phyloP scores from a whole-genome alignment of 176 grass and related monocot genomes.

The Triticum turgidum region DNA sequence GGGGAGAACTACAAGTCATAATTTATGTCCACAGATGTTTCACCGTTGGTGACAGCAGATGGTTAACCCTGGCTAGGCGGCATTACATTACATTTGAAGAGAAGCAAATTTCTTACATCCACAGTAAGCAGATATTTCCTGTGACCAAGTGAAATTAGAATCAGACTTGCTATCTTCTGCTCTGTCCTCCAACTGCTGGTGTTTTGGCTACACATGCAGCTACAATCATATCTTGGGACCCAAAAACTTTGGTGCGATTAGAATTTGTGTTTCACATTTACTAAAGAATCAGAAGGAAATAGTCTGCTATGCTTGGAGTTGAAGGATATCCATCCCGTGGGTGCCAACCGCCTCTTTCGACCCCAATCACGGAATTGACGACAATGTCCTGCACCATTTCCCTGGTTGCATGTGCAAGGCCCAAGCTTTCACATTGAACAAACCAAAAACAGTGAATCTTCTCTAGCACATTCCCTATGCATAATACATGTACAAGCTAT shows the following conservation, averaged over 20 bases:
- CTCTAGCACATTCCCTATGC: slow-evolving; percentile 52
- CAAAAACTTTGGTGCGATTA: slow-evolving; percentile 40
- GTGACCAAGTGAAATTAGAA: slow-evolving; percentile 35
- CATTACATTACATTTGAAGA: slow-evolving; percentile 43
- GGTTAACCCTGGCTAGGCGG: slow-evolving; percentile 30
- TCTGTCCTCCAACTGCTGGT: slow-evolving; percentile 38
- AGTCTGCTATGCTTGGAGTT: not conserved
- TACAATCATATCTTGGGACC: slow-evolving; percentile 47
- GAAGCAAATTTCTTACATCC: not conserved
- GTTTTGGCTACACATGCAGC: slow-evolving; percentile 42
- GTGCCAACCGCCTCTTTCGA: slow-evolving; percentile 27
- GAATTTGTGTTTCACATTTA: slow-evolving; percentile 57
- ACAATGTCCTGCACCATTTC: slow-evolving; percentile 25
- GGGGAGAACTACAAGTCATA: not conserved
- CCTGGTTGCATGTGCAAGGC: slow-evolving; percentile 36
- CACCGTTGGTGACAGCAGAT: slow-evolving; percentile 12
- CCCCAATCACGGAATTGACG: slow-evolving; percentile 26
- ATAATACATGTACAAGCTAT: slow-evolving; percentile 98
- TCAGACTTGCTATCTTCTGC: slow-evolving; percentile 29
- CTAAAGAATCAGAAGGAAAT: slow-evolving; percentile 49
- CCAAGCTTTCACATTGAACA: slow-evolving; percentile 24
- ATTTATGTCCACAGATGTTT: slow-evolving; percentile 11
- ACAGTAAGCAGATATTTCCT: slow-evolving; percentile 17
- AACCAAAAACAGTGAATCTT: slow-evolving; percentile 32
- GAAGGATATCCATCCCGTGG: slow-evolving; percentile 21